Evolutionary conservation across 805 yeast genomes (phyloP), one percentile per base, ranked within the genome.

Genomic region (Candida qinlingensis): DNA sequence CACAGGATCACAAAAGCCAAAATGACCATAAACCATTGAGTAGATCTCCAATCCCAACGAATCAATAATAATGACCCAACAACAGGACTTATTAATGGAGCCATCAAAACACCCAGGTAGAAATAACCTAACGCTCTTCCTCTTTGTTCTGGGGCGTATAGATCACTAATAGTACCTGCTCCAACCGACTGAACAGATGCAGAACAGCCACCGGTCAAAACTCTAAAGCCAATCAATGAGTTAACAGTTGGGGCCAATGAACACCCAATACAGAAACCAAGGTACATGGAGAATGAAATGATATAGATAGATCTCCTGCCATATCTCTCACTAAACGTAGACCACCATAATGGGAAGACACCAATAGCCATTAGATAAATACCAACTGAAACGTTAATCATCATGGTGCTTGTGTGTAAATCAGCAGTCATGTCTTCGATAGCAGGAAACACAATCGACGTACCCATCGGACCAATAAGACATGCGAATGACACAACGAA

Each of bases 101-200:
- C 96, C 57, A 82, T 74, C 40, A 89, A 71, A 0, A 92, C 86
- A 0, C 96, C 96, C 42, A 89, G 68, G 61, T 88, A 89, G 57
- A 78, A 88, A 42, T 80, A 70, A 0, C 96, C 95, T 80, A 88
- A 77, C 4, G 91, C 91, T 6, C 74, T 64, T 2, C 96, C 96
- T 59, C 96, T 73, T 55, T 83, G 78, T 34, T 80, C 77, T 7
- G 83, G 81, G 4, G 75, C 68, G 61, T 71, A 89, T 35, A 89
- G 61, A 60, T 89, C 96, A 25, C 87, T 76, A 29, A 88, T 80
- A 1, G 96, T 86, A 4, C 96, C 96, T 0, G 96, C 96, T 4
- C 96, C 96, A 25, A 88, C 88, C 19, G 91, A 79, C 63, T 89
- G 96, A 0, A 89, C 96, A 39, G 89, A 79, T 1, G 94, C 94